Evolutionary conservation across 495 filamentous ascomycete species (phyloP), one percentile per base, ranked within the genome.

Genomic region (Astrothelium macrocarpum): DNA sequence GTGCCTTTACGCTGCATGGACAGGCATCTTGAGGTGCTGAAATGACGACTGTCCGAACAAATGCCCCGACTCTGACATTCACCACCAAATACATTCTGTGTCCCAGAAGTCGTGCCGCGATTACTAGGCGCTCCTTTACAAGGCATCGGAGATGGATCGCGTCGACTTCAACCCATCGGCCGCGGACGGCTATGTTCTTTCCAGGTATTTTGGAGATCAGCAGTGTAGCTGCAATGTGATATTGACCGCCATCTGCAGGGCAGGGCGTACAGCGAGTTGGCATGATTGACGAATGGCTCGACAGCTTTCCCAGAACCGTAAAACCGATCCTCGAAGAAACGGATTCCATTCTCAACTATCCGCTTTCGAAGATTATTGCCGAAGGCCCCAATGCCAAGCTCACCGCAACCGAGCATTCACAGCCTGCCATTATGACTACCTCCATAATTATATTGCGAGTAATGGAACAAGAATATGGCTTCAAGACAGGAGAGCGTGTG

Each of bases 381-480:
- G 77, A 89, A 0, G 93, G 94, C 0, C 89, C 94, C 0, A 87
- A 86, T 66, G 81, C 82, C 25, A 77, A 78, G 23, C 81, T 98
- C 63, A 93, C 89, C 42, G 81, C 83, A 59, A 97, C 94, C 14
- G 84, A 87, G 64, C 90, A 96, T 70, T 87, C 94, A 11, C 94
- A 98, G 74, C 94, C 94, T 0, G 93, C 94, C 58, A 94, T 97
- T 73, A 93, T 98, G 87, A 89, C 92, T 16, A 90, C 90, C 4
- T 95, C 90, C 28, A 83, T 97, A 68, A 78, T 96, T 28, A 95
- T 97, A 66, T 84, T 97, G 36, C 87, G 90, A 58, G 87, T 98
- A 62, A 82, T 98, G 59, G 90, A 97, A 74, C 73, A 83, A 36
- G 87, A 96, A 56, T 96, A 91, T 67, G 86, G 81, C 16, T 95